These are phyloP conservation scores for Aciculoconidium aculeatum DNA, from an alignment of 805 yeast genomes.

Conservation along the genomic window DNA sequence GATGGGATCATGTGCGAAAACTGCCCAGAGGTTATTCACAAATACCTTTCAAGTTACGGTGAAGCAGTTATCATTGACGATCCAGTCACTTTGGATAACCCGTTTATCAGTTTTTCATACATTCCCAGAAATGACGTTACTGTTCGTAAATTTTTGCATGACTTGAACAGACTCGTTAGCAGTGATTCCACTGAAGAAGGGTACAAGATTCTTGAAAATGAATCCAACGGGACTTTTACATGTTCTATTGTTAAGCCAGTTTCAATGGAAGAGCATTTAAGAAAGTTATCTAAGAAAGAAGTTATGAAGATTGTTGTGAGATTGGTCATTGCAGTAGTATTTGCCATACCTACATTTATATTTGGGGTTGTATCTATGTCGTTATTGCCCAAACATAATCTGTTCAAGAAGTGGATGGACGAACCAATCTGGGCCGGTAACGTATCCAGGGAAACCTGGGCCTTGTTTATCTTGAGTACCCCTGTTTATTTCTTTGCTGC, in stretches of 20 bases:
- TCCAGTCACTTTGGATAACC: slow-evolving; percentile 48
- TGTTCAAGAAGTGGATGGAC: slow-evolving; percentile 49
- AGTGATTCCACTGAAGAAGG: slow-evolving; percentile 12
- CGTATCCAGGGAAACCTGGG: slow-evolving; percentile 60
- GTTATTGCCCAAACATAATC: slow-evolving; percentile 37
- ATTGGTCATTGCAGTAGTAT: slow-evolving; percentile 41
- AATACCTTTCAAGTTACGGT: slow-evolving; percentile 47
- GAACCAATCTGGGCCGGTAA: slow-evolving; percentile 60
- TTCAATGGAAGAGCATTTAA: slow-evolving; percentile 60
- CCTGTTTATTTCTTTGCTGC: slow-evolving; percentile 74
- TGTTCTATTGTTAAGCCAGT: slow-evolving; percentile 49
- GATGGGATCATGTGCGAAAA: slow-evolving; percentile 67
- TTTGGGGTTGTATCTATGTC: slow-evolving; percentile 71
- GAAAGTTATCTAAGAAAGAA: slow-evolving; percentile 43
- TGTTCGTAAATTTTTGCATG: slow-evolving; percentile 48
- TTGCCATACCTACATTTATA: slow-evolving; percentile 64
- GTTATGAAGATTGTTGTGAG: slow-evolving; percentile 41
- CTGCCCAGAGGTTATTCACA: slow-evolving; percentile 56
- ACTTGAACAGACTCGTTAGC: slow-evolving; percentile 41
- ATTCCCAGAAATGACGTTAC: slow-evolving; percentile 49
- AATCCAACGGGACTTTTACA: slow-evolving; percentile 31
- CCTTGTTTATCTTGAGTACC: slow-evolving; percentile 56
- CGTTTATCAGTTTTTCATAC: slow-evolving; percentile 60
- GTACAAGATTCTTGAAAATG: slow-evolving; percentile 13
- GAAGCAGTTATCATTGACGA: slow-evolving; percentile 51